Percentiles rank a stretch among this genome's conserved stretches.
phyloP scores from a whole-genome alignment of 352 stramenopile genomes.

The Globisporangium parvum region DNA sequence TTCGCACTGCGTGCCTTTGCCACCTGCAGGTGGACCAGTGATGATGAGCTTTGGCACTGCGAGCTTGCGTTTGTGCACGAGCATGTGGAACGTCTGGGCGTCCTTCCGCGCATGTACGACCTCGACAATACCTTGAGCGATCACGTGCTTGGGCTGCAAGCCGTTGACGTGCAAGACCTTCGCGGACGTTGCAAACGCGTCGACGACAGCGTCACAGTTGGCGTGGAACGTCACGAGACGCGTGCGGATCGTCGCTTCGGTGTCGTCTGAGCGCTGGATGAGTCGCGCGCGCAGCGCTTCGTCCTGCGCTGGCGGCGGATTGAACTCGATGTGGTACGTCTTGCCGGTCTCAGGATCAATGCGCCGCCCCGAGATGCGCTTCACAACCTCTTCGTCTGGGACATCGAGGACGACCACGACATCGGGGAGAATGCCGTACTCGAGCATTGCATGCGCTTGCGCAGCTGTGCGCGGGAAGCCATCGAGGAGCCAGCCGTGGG shows the following conservation, averaged over 20 bases:
- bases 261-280: constrained; percentile 91
- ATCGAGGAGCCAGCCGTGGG: constrained; percentile 87
- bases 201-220: constrained; percentile 50
- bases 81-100: constrained; percentile 28
- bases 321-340: constrained; percentile 97
- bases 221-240: constrained; percentile 86
- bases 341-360: constrained; percentile 92
- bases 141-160: constrained; percentile 35
- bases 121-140: constrained; percentile 31
- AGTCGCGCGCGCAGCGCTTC: constrained; percentile 58
- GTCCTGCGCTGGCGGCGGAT: constrained; percentile 78
- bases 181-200: constrained; percentile 22
- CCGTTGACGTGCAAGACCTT: constrained; percentile 41
- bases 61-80: constrained; percentile 21
- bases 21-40: constrained; percentile 85
- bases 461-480: constrained; percentile 87
- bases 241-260: constrained; percentile 87
- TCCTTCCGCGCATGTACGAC: constrained; percentile 31
- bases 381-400: constrained; percentile 92
- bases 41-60: constrained; percentile 68
- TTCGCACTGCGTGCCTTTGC: constrained; percentile 95
- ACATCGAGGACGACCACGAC: constrained; percentile 92
- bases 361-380: constrained; percentile 93
- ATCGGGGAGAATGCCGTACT: constrained; percentile 82
- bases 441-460: constrained; percentile 80